A percentile compares a stretch with the other conserved stretches of the same genome.
phyloP scores from a whole-genome alignment of 306 rosid species.

The Astragalus membranaceus region DNA sequence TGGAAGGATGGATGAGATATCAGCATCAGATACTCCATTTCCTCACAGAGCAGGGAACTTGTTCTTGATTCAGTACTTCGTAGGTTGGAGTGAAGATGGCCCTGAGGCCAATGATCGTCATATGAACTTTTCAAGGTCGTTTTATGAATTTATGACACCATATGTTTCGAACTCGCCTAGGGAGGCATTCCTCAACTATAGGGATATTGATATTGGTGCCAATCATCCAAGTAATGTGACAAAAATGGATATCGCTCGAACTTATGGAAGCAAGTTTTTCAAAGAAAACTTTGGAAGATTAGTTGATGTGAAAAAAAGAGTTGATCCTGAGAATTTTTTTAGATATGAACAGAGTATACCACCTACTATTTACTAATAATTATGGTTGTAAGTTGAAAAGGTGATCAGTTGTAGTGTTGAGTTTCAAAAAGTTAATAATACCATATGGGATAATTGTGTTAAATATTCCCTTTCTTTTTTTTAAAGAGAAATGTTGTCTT shows the following conservation, averaged over 20 bases:
- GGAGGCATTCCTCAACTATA: constrained; percentile 18
- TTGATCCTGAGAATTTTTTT: constrained; percentile 26
- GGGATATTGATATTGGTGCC: constrained; percentile 33
- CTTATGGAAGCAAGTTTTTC: constrained; percentile 17
- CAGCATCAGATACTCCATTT: constrained; percentile 9
- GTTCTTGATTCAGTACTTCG: constrained; percentile 10
- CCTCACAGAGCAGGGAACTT: constrained; percentile 40
- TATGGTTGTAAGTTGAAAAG: not conserved
- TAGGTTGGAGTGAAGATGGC: constrained; percentile 5
- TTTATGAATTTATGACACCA: not conserved
- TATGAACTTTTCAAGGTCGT: not conserved
- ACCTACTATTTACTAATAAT: too few relatives aligned
- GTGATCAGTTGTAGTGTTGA: too few relatives aligned
- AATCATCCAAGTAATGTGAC: constrained; percentile 13
- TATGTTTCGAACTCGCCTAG: constrained; percentile 25
- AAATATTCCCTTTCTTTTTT: too few relatives aligned
- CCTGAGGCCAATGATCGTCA: not conserved
- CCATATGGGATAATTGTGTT: too few relatives aligned
- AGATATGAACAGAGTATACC: constrained; percentile 29
- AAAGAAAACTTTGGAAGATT: constrained; percentile 17
- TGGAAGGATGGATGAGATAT: constrained; percentile 23
- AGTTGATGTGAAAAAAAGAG: not conserved
- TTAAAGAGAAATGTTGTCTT: too few relatives aligned
- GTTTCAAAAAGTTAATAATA: too few relatives aligned
- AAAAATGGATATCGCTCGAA: not conserved